Evolutionary conservation across 2,329 filamentous ascomycete genomes (phyloP).

Genomic region (Pseudocercospora crystallina): DNA sequence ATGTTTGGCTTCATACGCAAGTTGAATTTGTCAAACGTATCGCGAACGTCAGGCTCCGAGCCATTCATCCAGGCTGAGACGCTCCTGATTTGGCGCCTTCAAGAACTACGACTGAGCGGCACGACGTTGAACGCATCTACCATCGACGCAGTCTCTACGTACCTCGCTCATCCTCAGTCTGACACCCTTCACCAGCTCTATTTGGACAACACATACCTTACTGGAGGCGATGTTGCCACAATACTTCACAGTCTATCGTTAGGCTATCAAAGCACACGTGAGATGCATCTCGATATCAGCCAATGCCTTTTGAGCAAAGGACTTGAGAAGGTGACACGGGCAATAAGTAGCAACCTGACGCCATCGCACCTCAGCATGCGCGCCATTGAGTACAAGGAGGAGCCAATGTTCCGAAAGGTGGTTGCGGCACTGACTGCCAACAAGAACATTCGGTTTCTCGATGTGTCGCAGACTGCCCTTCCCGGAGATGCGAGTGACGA

Average conservation of each 20-base stretch:
- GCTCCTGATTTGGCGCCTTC: slow-evolving; percentile 64
- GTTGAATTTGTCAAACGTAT: slow-evolving; percentile 65
- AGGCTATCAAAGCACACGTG: slow-evolving; percentile 44
- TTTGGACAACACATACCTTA: slow-evolving; percentile 66
- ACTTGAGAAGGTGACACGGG: slow-evolving; percentile 52
- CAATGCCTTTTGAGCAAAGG: slow-evolving; percentile 59
- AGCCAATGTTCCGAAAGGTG: slow-evolving; percentile 63
- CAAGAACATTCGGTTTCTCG: slow-evolving; percentile 61
- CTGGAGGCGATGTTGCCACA: slow-evolving; percentile 63
- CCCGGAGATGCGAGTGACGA: slow-evolving; percentile 68
- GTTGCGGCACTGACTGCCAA: slow-evolving; percentile 63
- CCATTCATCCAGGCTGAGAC: slow-evolving; percentile 66
- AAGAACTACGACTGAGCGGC: slow-evolving; percentile 65
- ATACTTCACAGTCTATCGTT: slow-evolving; percentile 64
- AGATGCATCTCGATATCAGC: slow-evolving; percentile 66
- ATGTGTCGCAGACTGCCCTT: slow-evolving; percentile 69
- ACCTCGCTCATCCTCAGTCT: slow-evolving; percentile 56
- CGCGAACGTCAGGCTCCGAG: slow-evolving; percentile 62
- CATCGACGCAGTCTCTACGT: slow-evolving; percentile 63
- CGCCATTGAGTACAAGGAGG: slow-evolving; percentile 67
- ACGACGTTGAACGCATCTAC: slow-evolving; percentile 62
- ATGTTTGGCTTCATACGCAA: slow-evolving; percentile 66
- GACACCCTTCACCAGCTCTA: slow-evolving; percentile 60
- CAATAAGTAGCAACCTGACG: slow-evolving; percentile 54
- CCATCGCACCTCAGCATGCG: slow-evolving; percentile 66